These are phyloP conservation scores for Hypoxylon perforatum DNA, from an alignment of 495 filamentous ascomycete species.

Conservation along the genomic window DNA sequence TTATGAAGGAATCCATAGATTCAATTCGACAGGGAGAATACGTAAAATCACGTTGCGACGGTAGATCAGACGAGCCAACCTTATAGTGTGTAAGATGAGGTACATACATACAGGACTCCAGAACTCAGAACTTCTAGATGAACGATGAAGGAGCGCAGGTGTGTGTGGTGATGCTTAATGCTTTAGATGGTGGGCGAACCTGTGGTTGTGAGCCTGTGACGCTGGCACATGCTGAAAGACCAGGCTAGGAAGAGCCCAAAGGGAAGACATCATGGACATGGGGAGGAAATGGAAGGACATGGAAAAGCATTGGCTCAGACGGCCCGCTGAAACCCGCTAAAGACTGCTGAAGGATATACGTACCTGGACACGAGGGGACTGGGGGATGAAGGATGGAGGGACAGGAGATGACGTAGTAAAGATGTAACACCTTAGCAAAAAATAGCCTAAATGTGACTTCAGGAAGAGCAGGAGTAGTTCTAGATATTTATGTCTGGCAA, in stretches of 20 bases:
- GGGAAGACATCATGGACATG: slow-evolving; percentile 26
- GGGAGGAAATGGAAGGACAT: slow-evolving; percentile 34
- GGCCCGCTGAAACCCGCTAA: neutral
- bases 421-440: slow-evolving; percentile 28
- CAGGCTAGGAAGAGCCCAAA: slow-evolving; percentile 29
- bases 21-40: slow-evolving; percentile 20
- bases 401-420: slow-evolving; percentile 25
- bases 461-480: slow-evolving; percentile 6
- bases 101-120: slow-evolving; percentile 14
- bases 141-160: slow-evolving; percentile 13
- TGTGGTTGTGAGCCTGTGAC: slow-evolving; percentile 38
- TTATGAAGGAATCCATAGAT: slow-evolving; percentile 9
- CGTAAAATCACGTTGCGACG: neutral
- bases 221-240: slow-evolving; percentile 43
- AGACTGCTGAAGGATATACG: neutral
- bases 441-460: slow-evolving; percentile 38
- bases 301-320: slow-evolving; percentile 32
- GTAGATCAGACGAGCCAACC: slow-evolving; percentile 8
- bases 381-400: slow-evolving; percentile 15
- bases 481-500: slow-evolving; percentile 12
- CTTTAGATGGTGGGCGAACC: slow-evolving; percentile 26
- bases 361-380: too few species aligned
- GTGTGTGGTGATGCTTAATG: slow-evolving; percentile 18
- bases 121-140: too few species aligned
- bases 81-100: too few species aligned